phyloP scores from a whole-genome alignment of 208 protist genomes.

The Trypanosoma cruzi region DNA sequence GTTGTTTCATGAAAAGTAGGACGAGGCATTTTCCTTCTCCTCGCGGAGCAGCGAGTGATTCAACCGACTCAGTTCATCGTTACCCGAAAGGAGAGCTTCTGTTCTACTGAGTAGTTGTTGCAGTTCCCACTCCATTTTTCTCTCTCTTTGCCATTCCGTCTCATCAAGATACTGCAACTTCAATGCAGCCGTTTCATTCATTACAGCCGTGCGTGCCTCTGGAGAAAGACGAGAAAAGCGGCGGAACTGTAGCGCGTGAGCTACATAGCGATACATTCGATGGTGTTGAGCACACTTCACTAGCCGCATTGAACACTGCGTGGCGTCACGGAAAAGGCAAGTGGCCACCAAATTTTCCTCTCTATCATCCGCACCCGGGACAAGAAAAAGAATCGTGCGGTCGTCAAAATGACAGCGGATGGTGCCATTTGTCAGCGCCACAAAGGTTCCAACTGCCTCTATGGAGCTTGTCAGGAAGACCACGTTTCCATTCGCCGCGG shows the following conservation, averaged over 20 bases:
- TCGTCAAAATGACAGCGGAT: slow-evolving; percentile 82
- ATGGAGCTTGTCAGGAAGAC: slow-evolving; percentile 65
- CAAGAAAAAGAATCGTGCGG: slow-evolving; percentile 72
- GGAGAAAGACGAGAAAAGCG: slow-evolving; percentile 36
- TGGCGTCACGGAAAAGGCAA: slow-evolving; percentile 71
- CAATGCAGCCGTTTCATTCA: slow-evolving; percentile 11
- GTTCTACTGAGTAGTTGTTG: slow-evolving; percentile 22
- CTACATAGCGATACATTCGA: slow-evolving; percentile 61
- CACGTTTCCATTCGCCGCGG: slow-evolving; percentile 33
- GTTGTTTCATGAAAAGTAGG: slow-evolving; percentile 9
- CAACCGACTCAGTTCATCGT: slow-evolving; percentile 33
- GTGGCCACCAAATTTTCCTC: slow-evolving; percentile 61
- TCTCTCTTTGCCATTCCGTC: slow-evolving; percentile 19
- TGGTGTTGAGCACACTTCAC: slow-evolving; percentile 55
- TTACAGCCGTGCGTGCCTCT: slow-evolving; percentile 10
- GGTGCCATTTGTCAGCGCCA: slow-evolving; percentile 79
- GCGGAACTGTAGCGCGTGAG: slow-evolving; percentile 73
- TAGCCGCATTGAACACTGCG: slow-evolving; percentile 55
- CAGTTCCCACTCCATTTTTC: slow-evolving; percentile 13
- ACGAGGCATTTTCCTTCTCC: background rate
- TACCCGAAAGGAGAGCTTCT: slow-evolving; percentile 38
- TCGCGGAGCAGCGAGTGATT: slow-evolving; percentile 42
- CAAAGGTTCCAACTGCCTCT: slow-evolving; percentile 80
- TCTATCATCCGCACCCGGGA: slow-evolving; percentile 61
- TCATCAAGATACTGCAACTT: slow-evolving; percentile 23